Evolutionary conservation across 768 basidiomycete genomes (phyloP).

Genomic region (Dioszegia hungarica): DNA sequence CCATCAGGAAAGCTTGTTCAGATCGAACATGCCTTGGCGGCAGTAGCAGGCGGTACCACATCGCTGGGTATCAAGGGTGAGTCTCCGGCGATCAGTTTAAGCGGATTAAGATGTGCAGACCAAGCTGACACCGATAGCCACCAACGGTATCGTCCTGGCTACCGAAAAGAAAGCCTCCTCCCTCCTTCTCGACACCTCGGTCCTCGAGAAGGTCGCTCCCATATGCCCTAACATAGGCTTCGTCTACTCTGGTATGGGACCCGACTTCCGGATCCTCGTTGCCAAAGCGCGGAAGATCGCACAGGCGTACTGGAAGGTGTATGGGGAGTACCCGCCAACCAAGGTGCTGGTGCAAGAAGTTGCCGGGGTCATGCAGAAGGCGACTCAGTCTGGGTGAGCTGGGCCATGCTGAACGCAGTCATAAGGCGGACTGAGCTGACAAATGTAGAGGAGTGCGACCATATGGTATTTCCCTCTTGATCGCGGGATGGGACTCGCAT

Average conservation of each 20-base stretch:
- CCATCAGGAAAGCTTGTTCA: constrained; percentile 97
- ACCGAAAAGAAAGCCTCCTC: constrained; percentile 99
- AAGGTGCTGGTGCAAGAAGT: constrained; percentile 94
- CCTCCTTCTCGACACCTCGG: constrained; percentile 93
- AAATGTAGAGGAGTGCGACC: constrained; percentile 82
- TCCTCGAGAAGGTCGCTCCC: constrained; percentile 94
- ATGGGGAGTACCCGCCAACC: constrained; percentile 96
- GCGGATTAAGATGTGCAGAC: no score
- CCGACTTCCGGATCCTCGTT: constrained; percentile 92
- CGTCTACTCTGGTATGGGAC: constrained; percentile 99
- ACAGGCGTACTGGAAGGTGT: constrained; percentile 98
- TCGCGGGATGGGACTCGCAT: constrained; percentile 91
- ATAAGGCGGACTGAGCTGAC: no score
- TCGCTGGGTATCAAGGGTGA: constrained; percentile 97
- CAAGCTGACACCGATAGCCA: constrained; percentile 58
- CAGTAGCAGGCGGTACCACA: constrained; percentile 90
- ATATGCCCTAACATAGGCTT: constrained; percentile 99
- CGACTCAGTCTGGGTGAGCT: constrained; percentile 95
- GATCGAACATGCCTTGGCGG: constrained; percentile 98
- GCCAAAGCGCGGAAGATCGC: constrained; percentile 94
- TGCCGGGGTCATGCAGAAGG: constrained; percentile 96
- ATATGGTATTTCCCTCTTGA: constrained; percentile 94
- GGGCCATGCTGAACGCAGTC: no score
- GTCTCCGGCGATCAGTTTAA: constrained; percentile 18
- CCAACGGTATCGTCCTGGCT: constrained; percentile 98